phyloP scores from a whole-genome alignment of 1,284 basidiomycete genomes.

The Malassezia sp. region DNA sequence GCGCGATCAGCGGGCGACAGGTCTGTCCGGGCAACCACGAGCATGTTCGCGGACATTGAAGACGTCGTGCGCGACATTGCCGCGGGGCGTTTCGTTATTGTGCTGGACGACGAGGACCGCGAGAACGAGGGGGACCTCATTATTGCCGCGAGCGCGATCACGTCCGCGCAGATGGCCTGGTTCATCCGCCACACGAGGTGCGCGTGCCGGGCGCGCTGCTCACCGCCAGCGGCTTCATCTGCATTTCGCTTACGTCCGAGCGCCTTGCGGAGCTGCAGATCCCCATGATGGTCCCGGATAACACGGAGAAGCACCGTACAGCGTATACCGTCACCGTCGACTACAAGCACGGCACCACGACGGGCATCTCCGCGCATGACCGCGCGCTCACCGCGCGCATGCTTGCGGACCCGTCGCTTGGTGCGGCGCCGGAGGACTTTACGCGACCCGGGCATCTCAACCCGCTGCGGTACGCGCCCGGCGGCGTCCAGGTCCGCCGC shows the following conservation, averaged over 20 bases:
- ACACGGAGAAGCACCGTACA: constrained; percentile 80
- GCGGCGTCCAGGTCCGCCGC: constrained; percentile 69
- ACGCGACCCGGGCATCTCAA: constrained; percentile 89
- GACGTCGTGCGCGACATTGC: constrained; percentile 27
- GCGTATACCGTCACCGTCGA: constrained; percentile 96
- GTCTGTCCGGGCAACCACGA: too few species aligned
- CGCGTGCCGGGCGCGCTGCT: not conserved
- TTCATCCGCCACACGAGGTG: constrained; percentile 69
- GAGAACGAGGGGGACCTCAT: constrained; percentile 46
- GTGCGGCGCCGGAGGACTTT: constrained; percentile 56
- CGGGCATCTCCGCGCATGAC: constrained; percentile 94
- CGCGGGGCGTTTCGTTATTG: constrained; percentile 38
- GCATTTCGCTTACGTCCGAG: constrained; percentile 67
- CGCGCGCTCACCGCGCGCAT: constrained; percentile 74
- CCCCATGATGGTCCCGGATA: constrained; percentile 83
- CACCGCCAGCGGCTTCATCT: constrained; percentile 75
- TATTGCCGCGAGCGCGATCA: constrained; percentile 50
- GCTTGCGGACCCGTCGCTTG: constrained; percentile 52
- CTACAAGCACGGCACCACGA: constrained; percentile 81
- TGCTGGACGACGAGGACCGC: constrained; percentile 44
- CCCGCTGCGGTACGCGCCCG: constrained; percentile 71
- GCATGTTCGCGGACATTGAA: constrained; percentile 35
- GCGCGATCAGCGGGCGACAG: too few species aligned
- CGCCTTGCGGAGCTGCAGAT: constrained; percentile 71
- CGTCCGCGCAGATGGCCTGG: constrained; percentile 97